Base-by-base conservation (phyloP, 768 basidiomycete species). In the Leucogyrophana mollusca region DNA sequence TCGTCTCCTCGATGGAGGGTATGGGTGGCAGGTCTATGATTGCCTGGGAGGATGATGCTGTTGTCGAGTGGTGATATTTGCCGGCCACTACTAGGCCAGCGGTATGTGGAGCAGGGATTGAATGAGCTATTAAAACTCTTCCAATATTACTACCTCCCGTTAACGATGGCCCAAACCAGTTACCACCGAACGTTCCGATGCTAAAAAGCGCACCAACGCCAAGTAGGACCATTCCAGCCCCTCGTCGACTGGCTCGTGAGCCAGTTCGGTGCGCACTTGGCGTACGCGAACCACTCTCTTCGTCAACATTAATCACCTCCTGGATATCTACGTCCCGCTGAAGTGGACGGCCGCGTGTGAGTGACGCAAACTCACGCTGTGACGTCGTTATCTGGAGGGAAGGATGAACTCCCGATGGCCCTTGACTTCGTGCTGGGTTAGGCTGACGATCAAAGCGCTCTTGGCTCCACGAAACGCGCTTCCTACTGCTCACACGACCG, bases 191-290 rank as follows among this genome's bases (percentile, higher is more conserved):
- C 23, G 76, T 70, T 3, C 85, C 83, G 10, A 90, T 57, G 0
- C 89, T 76, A 54, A 90, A 85, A 49, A 96, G 67, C 9, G 83
- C 73, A 71, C 89, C 91, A 9, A 80, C 72, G 30, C 88, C 79
- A 51, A 96, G 72, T 55, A 96, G 90, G 16, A 94, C 80, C 72
- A 95, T 84, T 2, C 82, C 82, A 4, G 86, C 85, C 23, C 85
- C 79, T 50, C 81, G 77, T 50, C 82, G 77, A 55, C 82, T 85
- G 7, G 82, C 80, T 50, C 83, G 74, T n/a, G 85, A 85, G 48
- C 69, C 65, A 27, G 73, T 69, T 47, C 64, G 57, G 23, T 52
- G 54, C 41, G 44, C 56, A 27, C 47, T 49, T 23, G 48, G 11
- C 4, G 34, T 33, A 24, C 36, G 37, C 4, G 33, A 35, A 25